Conservation (phyloP, 83 land plant species). For the Diphasiastrum complanatum region DNA sequence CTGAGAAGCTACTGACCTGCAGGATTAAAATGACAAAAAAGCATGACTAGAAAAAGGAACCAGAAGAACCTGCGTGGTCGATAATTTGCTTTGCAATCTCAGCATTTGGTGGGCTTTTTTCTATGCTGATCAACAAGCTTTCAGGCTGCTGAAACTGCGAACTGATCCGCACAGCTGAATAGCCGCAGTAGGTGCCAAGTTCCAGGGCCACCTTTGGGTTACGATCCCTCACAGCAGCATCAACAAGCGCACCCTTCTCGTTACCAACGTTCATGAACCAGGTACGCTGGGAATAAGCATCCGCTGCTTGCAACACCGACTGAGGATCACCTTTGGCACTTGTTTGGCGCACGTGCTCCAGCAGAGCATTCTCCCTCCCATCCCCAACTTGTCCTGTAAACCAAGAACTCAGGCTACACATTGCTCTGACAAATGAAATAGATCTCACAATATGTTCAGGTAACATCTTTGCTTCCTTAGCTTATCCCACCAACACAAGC, state of each 20-base stretch:
- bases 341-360: not conserved
- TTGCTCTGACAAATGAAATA: no score
- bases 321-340: slow-evolving; percentile 20
- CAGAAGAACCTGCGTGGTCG: not conserved
- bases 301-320: slow-evolving; percentile 22
- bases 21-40: not conserved
- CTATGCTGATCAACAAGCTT: slow-evolving; percentile 13
- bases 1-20: not conserved
- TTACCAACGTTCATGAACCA: slow-evolving; percentile 21
- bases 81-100: not conserved
- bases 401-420: no score
- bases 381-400: no score
- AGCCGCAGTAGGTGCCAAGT: slow-evolving; percentile 25
- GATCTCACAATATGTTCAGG: no score
- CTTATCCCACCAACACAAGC: no score
- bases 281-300: not conserved
- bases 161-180: slow-evolving; percentile 23
- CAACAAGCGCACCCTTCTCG: slow-evolving; percentile 23
- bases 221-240: not conserved
- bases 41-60: not conserved
- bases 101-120: not conserved
- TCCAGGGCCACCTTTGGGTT: slow-evolving; percentile 17
- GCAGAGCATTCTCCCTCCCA: slow-evolving; percentile 13
- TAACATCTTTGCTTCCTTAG: no score
- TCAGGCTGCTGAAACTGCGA: not conserved